Conservation (phyloP, 2,329 filamentous ascomycete species). For the Eutypa lata region DNA sequence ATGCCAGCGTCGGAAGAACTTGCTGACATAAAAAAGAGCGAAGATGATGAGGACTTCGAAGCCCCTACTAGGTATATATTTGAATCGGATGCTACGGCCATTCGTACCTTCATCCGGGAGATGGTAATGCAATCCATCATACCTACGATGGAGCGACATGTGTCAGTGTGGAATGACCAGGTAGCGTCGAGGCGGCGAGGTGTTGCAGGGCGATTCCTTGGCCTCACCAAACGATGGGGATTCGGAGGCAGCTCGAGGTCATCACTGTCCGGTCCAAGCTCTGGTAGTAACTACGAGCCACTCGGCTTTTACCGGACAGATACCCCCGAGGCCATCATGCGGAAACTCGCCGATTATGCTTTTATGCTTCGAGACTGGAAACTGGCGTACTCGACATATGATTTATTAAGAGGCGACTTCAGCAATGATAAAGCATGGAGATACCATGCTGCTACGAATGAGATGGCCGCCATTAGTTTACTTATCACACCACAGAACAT, state of each 20-base stretch:
- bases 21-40: conserved; percentile 65
- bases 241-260: conserved; percentile 69
- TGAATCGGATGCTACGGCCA: conserved; percentile 85
- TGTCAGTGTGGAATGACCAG: conserved; percentile 95
- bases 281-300: conserved; percentile 70
- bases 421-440: conserved; percentile 96
- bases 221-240: conserved; percentile 84
- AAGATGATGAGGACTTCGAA: conserved; percentile 67
- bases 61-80: conserved; percentile 78
- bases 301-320: conserved; percentile 82
- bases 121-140: conserved; percentile 94
- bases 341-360: conserved; percentile 89
- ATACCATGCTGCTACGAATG: conserved; percentile 88
- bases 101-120: conserved; percentile 86
- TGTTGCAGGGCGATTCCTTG: conserved; percentile 90
- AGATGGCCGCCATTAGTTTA: conserved; percentile 87
- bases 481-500: conserved; percentile 72
- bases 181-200: conserved; percentile 87
- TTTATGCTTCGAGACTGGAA: conserved; percentile 98
- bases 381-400: conserved; percentile 85
- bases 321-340: conserved; percentile 83
- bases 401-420: conserved; percentile 84
- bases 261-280: conserved; percentile 50
- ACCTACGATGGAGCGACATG: conserved; percentile 91
- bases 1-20: conserved; percentile 84